Conservation (phyloP, 768 basidiomycete genomes). For the Cyathus striatus region DNA sequence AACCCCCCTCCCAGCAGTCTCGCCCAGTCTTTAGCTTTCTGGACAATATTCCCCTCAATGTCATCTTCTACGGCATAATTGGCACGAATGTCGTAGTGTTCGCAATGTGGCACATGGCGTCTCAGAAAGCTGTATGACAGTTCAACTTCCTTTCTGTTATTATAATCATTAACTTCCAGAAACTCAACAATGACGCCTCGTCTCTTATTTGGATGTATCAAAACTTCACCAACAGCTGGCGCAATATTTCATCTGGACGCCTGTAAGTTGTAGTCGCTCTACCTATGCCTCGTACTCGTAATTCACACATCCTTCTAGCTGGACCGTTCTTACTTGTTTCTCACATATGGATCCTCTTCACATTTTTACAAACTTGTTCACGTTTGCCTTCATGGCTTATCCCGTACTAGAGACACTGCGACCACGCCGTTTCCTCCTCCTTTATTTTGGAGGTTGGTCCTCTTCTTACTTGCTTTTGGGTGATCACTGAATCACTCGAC, state of each 20-base stretch:
- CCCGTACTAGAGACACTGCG: slow-evolving; percentile 60
- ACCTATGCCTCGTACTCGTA: no score
- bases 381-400: slow-evolving; percentile 73
- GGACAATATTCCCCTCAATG: slow-evolving; percentile 46
- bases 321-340: slow-evolving; percentile 73
- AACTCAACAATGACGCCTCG: slow-evolving; percentile 32
- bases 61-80: slow-evolving; percentile 61
- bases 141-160: slow-evolving; percentile 2
- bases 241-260: slow-evolving; percentile 60
- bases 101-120: slow-evolving; percentile 47
- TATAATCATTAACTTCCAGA: no score
- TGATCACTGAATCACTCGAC: slow-evolving; percentile 4
- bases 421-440: slow-evolving; percentile 55
- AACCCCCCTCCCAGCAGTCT: slow-evolving; percentile 4
- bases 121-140: slow-evolving; percentile 26
- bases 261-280: no score
- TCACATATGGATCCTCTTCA: slow-evolving; percentile 61
- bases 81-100: slow-evolving; percentile 61
- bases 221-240: slow-evolving; percentile 60
- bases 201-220: slow-evolving; percentile 45
- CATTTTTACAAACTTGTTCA: slow-evolving; percentile 72
- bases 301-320: slow-evolving; percentile 37
- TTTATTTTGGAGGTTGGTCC: slow-evolving; percentile 68
- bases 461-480: background rate
- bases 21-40: slow-evolving; percentile 29